Percentiles rank a stretch among this genome's conserved stretches.
phyloP scores from a whole-genome alignment of 208 protist genomes.

The Trypanosoma cruzi region DNA sequence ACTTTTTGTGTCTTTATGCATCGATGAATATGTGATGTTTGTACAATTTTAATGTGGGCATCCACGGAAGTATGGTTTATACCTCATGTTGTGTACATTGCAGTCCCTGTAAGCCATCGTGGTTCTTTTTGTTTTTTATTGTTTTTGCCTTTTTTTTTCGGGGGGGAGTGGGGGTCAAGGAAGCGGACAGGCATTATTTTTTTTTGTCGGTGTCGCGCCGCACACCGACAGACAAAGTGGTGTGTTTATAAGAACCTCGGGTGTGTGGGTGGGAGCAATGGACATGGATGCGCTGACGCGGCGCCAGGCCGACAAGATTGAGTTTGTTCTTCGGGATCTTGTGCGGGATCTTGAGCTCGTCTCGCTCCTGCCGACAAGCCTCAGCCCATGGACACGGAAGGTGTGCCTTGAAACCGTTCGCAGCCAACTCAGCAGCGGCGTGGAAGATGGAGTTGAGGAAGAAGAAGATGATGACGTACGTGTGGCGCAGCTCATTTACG shows the following conservation, averaged over 20 bases:
- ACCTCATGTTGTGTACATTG: not conserved
- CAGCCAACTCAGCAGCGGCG: not conserved
- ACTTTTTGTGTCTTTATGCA: no score
- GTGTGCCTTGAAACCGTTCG: slow-evolving; percentile 48
- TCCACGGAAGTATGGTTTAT: no score
- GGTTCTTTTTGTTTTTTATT: not conserved
- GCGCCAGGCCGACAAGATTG: slow-evolving; percentile 78
- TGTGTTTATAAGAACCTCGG: not conserved
- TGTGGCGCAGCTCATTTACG: slow-evolving; percentile 33
- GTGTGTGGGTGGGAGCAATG: slow-evolving; percentile 30
- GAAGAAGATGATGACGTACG: slow-evolving; percentile 38
- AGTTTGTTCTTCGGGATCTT: slow-evolving; percentile 72
- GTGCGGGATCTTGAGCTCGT: slow-evolving; percentile 68
- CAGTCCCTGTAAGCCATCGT: not conserved
- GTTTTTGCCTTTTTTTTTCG: not conserved
- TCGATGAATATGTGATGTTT: no score
- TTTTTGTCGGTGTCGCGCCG: no score
- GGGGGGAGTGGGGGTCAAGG: no score
- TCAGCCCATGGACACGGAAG: slow-evolving; percentile 63
- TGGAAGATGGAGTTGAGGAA: slow-evolving; percentile 28
- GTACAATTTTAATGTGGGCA: no score
- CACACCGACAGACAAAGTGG: not conserved
- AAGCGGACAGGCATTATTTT: not conserved
- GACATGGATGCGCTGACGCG: slow-evolving; percentile 88
- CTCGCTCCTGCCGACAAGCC: slow-evolving; percentile 62